phyloP scores from a whole-genome alignment of 371 early-diverging fungal species.

The Mortierella sp. region DNA sequence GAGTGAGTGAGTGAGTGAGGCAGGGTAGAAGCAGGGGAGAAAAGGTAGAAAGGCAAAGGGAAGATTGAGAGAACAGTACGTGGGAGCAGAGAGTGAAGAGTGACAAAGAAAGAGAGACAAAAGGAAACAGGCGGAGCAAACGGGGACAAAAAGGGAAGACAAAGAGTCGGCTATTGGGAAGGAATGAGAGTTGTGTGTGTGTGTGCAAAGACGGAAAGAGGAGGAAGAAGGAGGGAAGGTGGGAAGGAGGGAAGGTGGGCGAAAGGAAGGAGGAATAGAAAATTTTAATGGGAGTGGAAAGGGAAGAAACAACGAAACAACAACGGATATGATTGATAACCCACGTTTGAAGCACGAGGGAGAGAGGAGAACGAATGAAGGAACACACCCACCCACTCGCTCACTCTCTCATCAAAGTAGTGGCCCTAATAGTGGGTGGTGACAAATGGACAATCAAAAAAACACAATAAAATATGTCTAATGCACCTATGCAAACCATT shows the following conservation, averaged over 20 bases:
- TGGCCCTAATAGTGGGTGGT: not conserved
- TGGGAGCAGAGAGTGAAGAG: not conserved
- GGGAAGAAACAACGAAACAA: too few species aligned
- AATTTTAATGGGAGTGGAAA: not conserved
- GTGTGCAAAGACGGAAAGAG: not conserved
- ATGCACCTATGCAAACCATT: conserved; percentile 4
- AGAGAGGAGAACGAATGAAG: not conserved
- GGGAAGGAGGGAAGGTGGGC: not conserved
- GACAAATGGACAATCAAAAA: conserved; percentile 4
- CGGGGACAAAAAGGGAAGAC: not conserved
- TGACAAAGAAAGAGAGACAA: not conserved
- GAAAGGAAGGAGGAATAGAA: too few species aligned
- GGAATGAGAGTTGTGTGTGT: not conserved
- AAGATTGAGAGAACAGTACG: not conserved
- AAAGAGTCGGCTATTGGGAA: not conserved
- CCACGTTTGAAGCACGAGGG: not conserved
- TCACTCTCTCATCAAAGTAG: not conserved
- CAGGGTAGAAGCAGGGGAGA: too few species aligned
- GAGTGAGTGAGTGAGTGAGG: too few species aligned
- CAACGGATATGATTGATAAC: too few species aligned
- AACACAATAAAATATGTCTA: not conserved
- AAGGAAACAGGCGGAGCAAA: not conserved
- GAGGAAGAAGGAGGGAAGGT: not conserved
- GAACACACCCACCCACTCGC: not conserved
- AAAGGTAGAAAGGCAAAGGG: too few species aligned